phyloP scores from a whole-genome alignment of 768 basidiomycete species.

The Leucosporidium scottii region DNA sequence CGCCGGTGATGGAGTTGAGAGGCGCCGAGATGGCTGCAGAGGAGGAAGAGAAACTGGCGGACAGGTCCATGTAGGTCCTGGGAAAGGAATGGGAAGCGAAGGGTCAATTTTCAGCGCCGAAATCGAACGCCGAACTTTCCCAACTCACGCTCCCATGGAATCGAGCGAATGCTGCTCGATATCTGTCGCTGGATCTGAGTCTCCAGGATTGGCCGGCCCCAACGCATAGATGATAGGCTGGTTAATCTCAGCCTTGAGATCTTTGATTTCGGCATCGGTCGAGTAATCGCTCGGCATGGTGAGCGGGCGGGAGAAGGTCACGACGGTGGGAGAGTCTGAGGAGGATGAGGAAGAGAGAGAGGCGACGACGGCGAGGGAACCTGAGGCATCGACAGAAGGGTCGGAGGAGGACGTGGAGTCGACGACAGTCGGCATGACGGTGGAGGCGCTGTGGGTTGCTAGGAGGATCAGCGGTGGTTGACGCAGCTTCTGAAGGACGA shows the following conservation, averaged over 20 bases:
- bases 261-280: constrained; percentile 3
- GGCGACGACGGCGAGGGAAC: constrained; percentile 6
- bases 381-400: neutral
- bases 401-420: neutral
- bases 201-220: constrained; percentile 20
- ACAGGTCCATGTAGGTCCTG: constrained; percentile 21
- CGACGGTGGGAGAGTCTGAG: constrained; percentile 11
- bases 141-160: constrained; percentile 6
- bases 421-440: constrained; percentile 14
- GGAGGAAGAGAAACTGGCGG: constrained; percentile 4
- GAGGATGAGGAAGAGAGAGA: neutral
- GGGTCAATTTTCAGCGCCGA: neutral
- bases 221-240: constrained; percentile 17
- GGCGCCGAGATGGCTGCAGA: constrained; percentile 8
- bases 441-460: neutral
- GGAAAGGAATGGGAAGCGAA: too few relatives aligned
- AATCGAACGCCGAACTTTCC: neutral
- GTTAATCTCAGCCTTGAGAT: constrained; percentile 10
- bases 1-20: constrained; percentile 3
- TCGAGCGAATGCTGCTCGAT: constrained; percentile 17
- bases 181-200: constrained; percentile 1
- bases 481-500: too few relatives aligned
- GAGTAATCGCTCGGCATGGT: neutral
- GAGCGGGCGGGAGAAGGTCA: constrained; percentile 15
- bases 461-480: too few relatives aligned